phyloP scores from a whole-genome alignment of 495 filamentous ascomycete species.

The Annulohypoxylon nitens region DNA sequence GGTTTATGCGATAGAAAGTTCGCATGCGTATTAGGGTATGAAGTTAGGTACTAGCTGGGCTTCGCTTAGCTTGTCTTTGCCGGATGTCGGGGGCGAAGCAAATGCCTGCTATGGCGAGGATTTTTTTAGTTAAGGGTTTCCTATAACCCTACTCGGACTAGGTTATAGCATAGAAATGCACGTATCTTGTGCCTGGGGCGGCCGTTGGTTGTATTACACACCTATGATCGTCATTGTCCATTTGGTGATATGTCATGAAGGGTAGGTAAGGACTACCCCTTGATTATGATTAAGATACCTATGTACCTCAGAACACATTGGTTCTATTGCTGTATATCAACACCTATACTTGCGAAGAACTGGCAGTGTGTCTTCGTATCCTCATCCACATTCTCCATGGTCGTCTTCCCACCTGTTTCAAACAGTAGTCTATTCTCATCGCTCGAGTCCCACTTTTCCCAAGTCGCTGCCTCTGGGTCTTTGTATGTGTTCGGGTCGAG shows the following conservation, averaged over 20 bases:
- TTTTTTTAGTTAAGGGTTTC: no score
- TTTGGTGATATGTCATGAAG: neutral
- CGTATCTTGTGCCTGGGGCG: neutral
- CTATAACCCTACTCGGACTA: no score
- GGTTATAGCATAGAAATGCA: no score
- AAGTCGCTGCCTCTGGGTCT: constrained; percentile 48
- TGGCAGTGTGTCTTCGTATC: constrained; percentile 64
- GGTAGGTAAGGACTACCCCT: neutral
- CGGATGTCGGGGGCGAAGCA: no score
- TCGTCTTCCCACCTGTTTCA: constrained; percentile 64
- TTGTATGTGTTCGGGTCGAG: constrained; percentile 73
- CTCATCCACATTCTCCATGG: constrained; percentile 67
- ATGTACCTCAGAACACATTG: neutral
- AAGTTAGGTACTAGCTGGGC: no score
- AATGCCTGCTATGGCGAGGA: no score
- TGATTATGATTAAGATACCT: neutral
- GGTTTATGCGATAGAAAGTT: no score
- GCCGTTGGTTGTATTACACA: neutral
- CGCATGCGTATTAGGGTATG: no score
- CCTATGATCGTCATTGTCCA: neutral
- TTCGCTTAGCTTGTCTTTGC: no score
- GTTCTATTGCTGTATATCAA: constrained; percentile 62
- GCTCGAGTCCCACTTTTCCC: constrained; percentile 50
- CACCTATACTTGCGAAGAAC: constrained; percentile 67
- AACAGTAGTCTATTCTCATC: constrained; percentile 65